Base-by-base conservation (phyloP, 2,329 filamentous ascomycete genomes). In the Neurospora sp. region DNA sequence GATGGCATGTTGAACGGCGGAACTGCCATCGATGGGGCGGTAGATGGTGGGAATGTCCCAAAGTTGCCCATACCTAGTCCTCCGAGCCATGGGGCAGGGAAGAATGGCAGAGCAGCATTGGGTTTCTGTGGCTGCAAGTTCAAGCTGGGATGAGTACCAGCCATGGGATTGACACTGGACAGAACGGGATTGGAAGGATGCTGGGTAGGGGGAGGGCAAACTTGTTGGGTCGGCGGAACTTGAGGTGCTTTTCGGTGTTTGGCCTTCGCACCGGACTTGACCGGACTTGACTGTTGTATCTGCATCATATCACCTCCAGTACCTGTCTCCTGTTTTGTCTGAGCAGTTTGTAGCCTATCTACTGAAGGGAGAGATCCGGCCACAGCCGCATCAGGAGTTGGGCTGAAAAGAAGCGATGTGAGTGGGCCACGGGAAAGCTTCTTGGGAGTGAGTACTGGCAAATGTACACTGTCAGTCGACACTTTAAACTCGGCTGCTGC, bases 401-500 rank as follows among this genome's bases (percentile, higher is more conserved):
- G 52, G 28, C 33, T 62, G 4, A 62, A 62, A 62, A 62, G 52
- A 17, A 62, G 52, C 23, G 52, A 62, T 3, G 71, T 70, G 15
- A 76, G 70, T 0, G 74, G 73, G 6, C 66, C 65, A 10, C 75
- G 73, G 6, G 68, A 70, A 8, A 74, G 19, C 69, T 70, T 73
- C 68, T 71, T 75, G n/a, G 73, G 73, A 6, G 71, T 67, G 1
- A 72, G 17, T 10, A 66, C 52, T 6, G 67, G 70, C 6, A 71
- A 36, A 33, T 11, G 28, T 2, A 68, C 65, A 4, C 36, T 65
- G 8, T 38, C 52, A 6, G 19, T 19, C 8, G 68, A 68, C 4
- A 70, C 72, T 69, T 69, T 74, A 68, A 77, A 77, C 69, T 77
- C 74, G 23, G 73, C 72, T 4, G 75, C 74, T 19, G 73, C 68